Base-by-base conservation (phyloP, 2,329 filamentous ascomycete genomes). In the Diaporthe citrichinensis region DNA sequence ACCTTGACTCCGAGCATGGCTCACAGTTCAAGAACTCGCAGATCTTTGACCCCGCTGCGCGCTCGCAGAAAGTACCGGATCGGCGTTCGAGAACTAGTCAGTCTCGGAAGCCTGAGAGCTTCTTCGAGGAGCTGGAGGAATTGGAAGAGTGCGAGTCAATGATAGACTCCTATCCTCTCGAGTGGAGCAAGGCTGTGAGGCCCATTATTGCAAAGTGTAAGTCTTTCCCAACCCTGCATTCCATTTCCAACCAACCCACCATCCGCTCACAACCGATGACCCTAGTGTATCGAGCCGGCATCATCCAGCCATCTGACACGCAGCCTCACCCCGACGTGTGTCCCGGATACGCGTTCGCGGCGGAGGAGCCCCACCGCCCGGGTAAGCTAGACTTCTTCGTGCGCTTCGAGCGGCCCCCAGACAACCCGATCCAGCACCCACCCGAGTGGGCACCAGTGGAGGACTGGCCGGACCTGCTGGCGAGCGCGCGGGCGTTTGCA, bases 231-330 rank as follows among this genome's bases (percentile, higher is more conserved):
- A 23, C 34, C 8, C 20, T 46, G 25, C 4, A 62, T 25, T 14
- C 9, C 7, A n/a, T 36, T 49, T 20, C 23, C 5, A 2, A 34
- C 20, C 9, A 34, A 34, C 0, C 10, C 14, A 53, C 46, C 20
- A 25, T 7, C 4, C 28, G 46, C 55, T 72, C 2, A 72, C 31
- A 28, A 4, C 17, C 7, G 9, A 39, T 76, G 9, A 79, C 73
- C 61, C 3, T 67, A 86, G 84, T 88, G 15, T 88, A 87, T 80
- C 84, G 85, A 77, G 84, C 85, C 23, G 87, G 87, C 68, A 79
- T 88, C 49, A 83, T 89, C 71, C 80, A 79, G 3, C 81, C 81
- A 4, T 78, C 74, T 7, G 71, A 79, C 46, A 20, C 80, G 8
- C 74, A 80, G 67, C 81, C 81, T 44, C 83, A 82, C 72, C 76